These are phyloP conservation scores for Trypanosoma lewisi DNA, from an alignment of 208 protist species.

Conservation along the genomic window DNA sequence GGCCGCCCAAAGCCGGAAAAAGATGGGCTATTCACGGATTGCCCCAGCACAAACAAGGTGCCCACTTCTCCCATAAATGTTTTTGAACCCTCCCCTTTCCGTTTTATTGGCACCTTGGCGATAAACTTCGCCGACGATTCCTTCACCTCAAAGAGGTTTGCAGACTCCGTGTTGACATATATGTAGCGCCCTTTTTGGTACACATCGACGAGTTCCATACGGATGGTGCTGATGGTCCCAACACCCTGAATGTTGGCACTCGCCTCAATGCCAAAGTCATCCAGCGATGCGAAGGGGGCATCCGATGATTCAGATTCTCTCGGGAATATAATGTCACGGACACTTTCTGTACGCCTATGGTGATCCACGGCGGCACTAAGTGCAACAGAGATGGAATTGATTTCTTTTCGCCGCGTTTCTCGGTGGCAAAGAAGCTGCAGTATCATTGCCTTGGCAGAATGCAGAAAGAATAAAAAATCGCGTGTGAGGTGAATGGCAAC, in stretches of 20 bases:
- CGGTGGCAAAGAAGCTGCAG: constrained; percentile 3
- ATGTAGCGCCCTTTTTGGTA: constrained; percentile 36
- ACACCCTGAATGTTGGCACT: constrained; percentile 62
- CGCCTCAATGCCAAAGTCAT: constrained; percentile 27
- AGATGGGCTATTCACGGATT: not conserved
- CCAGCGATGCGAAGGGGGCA: not conserved
- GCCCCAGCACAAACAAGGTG: not conserved
- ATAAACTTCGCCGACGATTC: constrained; percentile 56
- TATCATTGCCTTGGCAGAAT: constrained; percentile 29
- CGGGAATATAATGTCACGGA: not conserved
- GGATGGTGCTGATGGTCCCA: constrained; percentile 32
- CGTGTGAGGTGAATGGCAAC: constrained; percentile 49
- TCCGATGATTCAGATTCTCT: not conserved
- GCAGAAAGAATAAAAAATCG: constrained; percentile 67
- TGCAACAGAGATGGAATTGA: not conserved
- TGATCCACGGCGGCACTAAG: not conserved
- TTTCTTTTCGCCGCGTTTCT: not conserved
- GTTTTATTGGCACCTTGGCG: constrained; percentile 37
- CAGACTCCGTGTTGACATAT: constrained; percentile 28
- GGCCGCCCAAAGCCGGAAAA: not conserved
- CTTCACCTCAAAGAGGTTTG: constrained; percentile 39
- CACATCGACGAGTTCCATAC: constrained; percentile 49
- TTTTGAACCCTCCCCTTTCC: not conserved
- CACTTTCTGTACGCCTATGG: not conserved
- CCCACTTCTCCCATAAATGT: not conserved